phyloP scores from a whole-genome alignment of 2,329 filamentous ascomycete species.

The Colletotrichum spinosum region DNA sequence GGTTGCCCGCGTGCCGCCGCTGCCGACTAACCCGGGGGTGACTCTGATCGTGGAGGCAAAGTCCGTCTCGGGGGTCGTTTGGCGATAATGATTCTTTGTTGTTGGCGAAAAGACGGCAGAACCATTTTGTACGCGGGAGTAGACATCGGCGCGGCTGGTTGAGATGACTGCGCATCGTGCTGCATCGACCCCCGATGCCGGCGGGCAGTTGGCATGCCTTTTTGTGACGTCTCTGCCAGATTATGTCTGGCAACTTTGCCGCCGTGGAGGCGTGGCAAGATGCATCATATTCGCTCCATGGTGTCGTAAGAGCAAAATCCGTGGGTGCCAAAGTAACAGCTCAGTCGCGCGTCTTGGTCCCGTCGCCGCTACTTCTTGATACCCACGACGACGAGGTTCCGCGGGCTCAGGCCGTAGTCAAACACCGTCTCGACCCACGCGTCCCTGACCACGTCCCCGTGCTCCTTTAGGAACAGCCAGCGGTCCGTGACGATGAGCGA shows the following conservation, averaged over 20 bases:
- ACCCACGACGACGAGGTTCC: conserved; percentile 93
- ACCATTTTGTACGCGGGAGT: neutral
- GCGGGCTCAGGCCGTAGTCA: conserved; percentile 85
- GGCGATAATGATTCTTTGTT: too few relatives aligned
- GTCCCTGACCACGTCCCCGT: conserved; percentile 73
- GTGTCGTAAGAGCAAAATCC: too few relatives aligned
- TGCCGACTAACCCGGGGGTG: conserved; percentile 1
- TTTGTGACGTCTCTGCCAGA: too few relatives aligned
- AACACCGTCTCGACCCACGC: conserved; percentile 96
- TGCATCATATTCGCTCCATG: too few relatives aligned
- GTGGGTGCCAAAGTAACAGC: neutral
- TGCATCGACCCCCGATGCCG: too few relatives aligned
- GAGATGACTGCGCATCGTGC: too few relatives aligned
- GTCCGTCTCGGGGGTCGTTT: neutral
- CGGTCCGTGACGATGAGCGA: conserved; percentile 90
- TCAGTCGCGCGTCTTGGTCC: neutral
- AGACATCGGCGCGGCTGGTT: neutral
- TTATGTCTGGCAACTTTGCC: too few relatives aligned
- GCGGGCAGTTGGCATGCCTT: too few relatives aligned
- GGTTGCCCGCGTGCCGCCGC: conserved; percentile 29
- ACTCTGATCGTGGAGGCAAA: neutral
- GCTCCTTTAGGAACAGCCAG: conserved; percentile 88
- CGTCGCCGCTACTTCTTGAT: conserved; percentile 70
- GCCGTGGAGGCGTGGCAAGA: too few relatives aligned
- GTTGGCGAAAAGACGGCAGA: too few relatives aligned